A percentile compares a stretch with the other conserved stretches of the same genome.
Conservation (phyloP, 768 basidiomycete genomes). For the Clavulina sp. region DNA sequence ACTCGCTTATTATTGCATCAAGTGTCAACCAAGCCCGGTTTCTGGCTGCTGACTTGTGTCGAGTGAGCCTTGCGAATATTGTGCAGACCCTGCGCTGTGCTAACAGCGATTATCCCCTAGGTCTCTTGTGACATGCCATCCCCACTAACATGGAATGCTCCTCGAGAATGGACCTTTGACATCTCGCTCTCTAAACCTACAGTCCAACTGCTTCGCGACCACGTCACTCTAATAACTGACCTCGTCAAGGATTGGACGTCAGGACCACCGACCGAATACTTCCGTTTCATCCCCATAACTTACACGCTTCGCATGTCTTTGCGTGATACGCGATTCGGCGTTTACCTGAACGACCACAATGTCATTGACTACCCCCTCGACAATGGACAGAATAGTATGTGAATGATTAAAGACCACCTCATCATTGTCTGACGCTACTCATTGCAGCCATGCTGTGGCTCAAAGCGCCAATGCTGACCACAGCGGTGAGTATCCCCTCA, state of each 20-base stretch:
- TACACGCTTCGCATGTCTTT: constrained; percentile 58
- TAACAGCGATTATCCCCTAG: constrained; percentile 8
- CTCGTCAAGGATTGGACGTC: constrained; percentile 83
- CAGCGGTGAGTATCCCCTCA: constrained; percentile 40
- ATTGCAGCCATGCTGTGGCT: constrained; percentile 52
- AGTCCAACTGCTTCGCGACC: constrained; percentile 73
- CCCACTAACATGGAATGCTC: constrained; percentile 66
- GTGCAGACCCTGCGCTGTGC: constrained; percentile 3
- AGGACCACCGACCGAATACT: constrained; percentile 62
- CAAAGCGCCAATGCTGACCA: constrained; percentile 38
- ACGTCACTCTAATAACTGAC: constrained; percentile 87
- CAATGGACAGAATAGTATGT: constrained; percentile 67
- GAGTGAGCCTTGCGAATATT: constrained; percentile 28
- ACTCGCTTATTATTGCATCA: constrained; percentile 57
- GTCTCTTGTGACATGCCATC: constrained; percentile 37
- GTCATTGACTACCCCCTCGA: constrained; percentile 80
- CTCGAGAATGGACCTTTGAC: constrained; percentile 64
- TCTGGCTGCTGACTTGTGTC: constrained; percentile 57
- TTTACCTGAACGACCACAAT: constrained; percentile 91
- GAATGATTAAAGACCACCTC: not conserved
- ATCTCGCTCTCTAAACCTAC: constrained; percentile 52
- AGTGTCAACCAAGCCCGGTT: constrained; percentile 80
- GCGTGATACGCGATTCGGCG: constrained; percentile 55
- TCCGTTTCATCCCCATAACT: constrained; percentile 67
- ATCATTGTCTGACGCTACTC: constrained; percentile 8